Conservation (phyloP, 148 eudicot species). For the Talinum fruticosum region DNA sequence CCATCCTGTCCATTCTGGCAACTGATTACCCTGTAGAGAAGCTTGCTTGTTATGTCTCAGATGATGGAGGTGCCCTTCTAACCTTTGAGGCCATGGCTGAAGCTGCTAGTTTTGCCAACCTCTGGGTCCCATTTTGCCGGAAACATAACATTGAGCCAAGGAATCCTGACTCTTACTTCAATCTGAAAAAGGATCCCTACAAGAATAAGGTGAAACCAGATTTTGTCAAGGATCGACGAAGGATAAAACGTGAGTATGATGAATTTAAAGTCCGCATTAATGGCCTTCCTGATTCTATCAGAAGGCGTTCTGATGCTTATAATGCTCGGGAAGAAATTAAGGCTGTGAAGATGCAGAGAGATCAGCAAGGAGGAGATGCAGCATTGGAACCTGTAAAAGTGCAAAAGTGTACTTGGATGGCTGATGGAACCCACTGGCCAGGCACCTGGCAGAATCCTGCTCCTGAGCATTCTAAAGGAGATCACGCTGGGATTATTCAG, state of each 20-base stretch:
- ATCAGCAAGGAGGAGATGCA: slow-evolving; percentile 55
- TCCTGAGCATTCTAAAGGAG: slow-evolving; percentile 76
- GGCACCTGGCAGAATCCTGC: slow-evolving; percentile 78
- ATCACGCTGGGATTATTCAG: slow-evolving; percentile 96
- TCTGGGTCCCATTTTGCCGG: slow-evolving; percentile 94
- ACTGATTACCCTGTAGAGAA: slow-evolving; percentile 88
- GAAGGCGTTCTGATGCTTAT: slow-evolving; percentile 86
- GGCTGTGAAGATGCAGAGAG: slow-evolving; percentile 74
- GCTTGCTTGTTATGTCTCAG: slow-evolving; percentile 91
- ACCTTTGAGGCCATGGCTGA: too few species aligned
- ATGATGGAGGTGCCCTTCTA: slow-evolving; percentile 90
- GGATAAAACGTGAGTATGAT: slow-evolving; percentile 92
- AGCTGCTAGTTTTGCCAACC: slow-evolving; percentile 91
- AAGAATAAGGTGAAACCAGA: slow-evolving; percentile 74
- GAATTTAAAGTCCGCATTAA: slow-evolving; percentile 90
- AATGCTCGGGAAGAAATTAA: slow-evolving; percentile 86
- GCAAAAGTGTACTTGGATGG: slow-evolving; percentile 85
- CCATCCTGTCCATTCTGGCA: slow-evolving; percentile 80
- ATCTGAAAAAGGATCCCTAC: slow-evolving; percentile 73
- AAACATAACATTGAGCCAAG: slow-evolving; percentile 85
- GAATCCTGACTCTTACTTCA: slow-evolving; percentile 80
- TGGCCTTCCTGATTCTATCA: slow-evolving; percentile 81
- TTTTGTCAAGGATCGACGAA: slow-evolving; percentile 87
- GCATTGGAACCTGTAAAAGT: slow-evolving; percentile 56
- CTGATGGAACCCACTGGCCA: too few species aligned